A percentile compares a stretch with the other conserved stretches of the same genome.
Evolutionary conservation across 345 rosid species (phyloP).

Genomic region (Hibiscus trionum): DNA sequence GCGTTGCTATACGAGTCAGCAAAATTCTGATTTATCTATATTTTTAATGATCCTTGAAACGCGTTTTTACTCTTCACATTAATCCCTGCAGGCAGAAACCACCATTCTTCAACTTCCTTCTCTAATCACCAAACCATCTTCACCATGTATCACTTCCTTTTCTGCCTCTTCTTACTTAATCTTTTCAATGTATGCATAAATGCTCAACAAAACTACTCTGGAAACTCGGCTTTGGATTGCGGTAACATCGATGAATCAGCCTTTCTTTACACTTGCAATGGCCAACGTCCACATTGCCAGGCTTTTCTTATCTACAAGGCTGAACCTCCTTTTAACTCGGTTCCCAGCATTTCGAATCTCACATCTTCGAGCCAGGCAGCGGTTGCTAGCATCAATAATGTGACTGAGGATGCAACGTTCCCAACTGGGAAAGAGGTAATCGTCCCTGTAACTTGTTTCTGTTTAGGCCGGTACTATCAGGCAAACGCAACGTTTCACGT

Average conservation of each 20-base stretch:
- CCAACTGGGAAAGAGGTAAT: conserved; percentile 30
- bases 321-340: conserved; percentile 25
- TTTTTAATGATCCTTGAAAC: conserved; percentile 1
- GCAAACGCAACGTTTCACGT: conserved; percentile 23
- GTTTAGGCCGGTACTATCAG: conserved; percentile 27
- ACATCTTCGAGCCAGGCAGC: conserved; percentile 22
- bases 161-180: neutral
- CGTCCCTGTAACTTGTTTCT: conserved; percentile 35
- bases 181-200: conserved; percentile 1
- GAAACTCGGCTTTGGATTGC: conserved; percentile 13
- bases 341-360: conserved; percentile 31
- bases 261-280: conserved; percentile 42
- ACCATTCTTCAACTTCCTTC: conserved; percentile 1
- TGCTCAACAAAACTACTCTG: conserved; percentile 33
- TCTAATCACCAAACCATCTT: neutral
- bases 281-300: conserved; percentile 17
- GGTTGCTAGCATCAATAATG: conserved; percentile 32
- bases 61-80: neutral
- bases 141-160: conserved; percentile 12
- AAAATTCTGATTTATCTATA: neutral
- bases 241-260: conserved; percentile 9
- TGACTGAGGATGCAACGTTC: conserved; percentile 19
- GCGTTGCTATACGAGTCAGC: neutral
- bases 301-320: conserved; percentile 43
- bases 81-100: neutral